phyloP scores from a whole-genome alignment of 2,329 filamentous ascomycete species.

The Rhynchosporium agropyri region DNA sequence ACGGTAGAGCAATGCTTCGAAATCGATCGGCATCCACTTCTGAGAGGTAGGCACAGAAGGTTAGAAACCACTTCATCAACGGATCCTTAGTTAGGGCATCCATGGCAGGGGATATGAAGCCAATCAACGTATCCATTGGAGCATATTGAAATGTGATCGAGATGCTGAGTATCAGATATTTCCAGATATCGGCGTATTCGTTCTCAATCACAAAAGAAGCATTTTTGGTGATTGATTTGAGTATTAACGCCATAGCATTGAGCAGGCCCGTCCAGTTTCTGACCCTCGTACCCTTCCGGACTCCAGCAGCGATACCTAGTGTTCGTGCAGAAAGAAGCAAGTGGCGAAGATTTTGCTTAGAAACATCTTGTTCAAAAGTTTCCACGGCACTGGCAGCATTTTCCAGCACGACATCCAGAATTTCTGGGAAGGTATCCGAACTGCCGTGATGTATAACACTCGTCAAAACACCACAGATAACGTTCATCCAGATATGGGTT shows the following conservation, averaged over 20 bases:
- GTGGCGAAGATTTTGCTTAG: slow-evolving; percentile 45
- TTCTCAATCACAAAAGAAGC: slow-evolving; percentile 35
- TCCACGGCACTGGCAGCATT: slow-evolving; percentile 46
- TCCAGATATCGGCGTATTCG: slow-evolving; percentile 54
- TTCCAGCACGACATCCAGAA: slow-evolving; percentile 65
- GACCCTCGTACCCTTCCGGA: slow-evolving; percentile 79
- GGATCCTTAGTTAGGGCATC: slow-evolving; percentile 65
- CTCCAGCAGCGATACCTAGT: slow-evolving; percentile 71
- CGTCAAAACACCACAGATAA: slow-evolving; percentile 76
- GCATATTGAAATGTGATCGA: slow-evolving; percentile 74
- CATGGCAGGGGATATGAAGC: slow-evolving; percentile 66
- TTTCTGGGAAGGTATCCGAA: slow-evolving; percentile 69
- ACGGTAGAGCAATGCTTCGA: slow-evolving; percentile 72
- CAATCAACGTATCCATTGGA: slow-evolving; percentile 77
- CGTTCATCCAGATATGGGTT: slow-evolving; percentile 56
- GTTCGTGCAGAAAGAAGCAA: slow-evolving; percentile 57
- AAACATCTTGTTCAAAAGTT: slow-evolving; percentile 43
- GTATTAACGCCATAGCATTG: slow-evolving; percentile 54
- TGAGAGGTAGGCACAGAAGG: slow-evolving; percentile 82
- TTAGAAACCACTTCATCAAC: slow-evolving; percentile 74
- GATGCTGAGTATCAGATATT: slow-evolving; percentile 56
- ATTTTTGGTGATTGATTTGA: slow-evolving; percentile 52
- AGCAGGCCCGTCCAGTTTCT: slow-evolving; percentile 70
- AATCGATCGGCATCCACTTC: slow-evolving; percentile 76
- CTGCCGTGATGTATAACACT: slow-evolving; percentile 83